These are phyloP conservation scores for Xylaria flabelliformis DNA, from an alignment of 495 filamentous ascomycete species.

Conservation along the genomic window DNA sequence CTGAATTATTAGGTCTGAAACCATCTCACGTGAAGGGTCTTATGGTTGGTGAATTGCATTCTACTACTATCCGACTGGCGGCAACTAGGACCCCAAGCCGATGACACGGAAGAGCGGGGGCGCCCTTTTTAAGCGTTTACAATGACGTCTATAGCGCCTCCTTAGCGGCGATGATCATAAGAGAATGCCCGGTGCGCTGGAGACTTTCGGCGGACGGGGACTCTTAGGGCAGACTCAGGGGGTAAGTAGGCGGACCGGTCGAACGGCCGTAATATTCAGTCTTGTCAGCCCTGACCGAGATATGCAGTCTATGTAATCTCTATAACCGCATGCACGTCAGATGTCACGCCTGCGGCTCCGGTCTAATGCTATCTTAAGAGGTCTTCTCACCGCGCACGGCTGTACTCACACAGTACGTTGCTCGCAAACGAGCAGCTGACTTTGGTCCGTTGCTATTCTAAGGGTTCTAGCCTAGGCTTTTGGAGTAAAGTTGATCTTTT, in stretches of 20 bases:
- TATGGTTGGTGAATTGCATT: conserved; percentile 1
- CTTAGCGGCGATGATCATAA: conserved; percentile 19
- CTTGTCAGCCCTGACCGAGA: not conserved
- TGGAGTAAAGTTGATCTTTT: conserved; percentile 23
- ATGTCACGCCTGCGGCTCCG: conserved; percentile 20
- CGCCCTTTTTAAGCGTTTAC: not conserved
- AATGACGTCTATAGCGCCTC: conserved; percentile 10
- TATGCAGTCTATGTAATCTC: not conserved
- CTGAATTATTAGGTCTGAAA: conserved; percentile 7
- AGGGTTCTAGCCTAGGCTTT: conserved; percentile 16
- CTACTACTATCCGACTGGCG: conserved; percentile 9
- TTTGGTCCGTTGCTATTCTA: not conserved
- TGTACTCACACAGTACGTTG: not conserved
- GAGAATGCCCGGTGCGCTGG: conserved; percentile 11
- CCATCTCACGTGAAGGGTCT: not conserved
- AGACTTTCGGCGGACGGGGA: conserved; percentile 13
- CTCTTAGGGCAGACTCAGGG: not conserved
- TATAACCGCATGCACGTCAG: not conserved
- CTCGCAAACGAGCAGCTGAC: not conserved
- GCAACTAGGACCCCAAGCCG: not conserved
- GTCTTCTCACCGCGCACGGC: not conserved
- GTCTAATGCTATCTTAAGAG: not conserved
- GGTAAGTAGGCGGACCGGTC: not conserved
- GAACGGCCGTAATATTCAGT: conserved; percentile 7
- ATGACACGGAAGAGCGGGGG: not conserved